phyloP scores from a whole-genome alignment of 139 green algal species.

The Micromonas pusilla region DNA sequence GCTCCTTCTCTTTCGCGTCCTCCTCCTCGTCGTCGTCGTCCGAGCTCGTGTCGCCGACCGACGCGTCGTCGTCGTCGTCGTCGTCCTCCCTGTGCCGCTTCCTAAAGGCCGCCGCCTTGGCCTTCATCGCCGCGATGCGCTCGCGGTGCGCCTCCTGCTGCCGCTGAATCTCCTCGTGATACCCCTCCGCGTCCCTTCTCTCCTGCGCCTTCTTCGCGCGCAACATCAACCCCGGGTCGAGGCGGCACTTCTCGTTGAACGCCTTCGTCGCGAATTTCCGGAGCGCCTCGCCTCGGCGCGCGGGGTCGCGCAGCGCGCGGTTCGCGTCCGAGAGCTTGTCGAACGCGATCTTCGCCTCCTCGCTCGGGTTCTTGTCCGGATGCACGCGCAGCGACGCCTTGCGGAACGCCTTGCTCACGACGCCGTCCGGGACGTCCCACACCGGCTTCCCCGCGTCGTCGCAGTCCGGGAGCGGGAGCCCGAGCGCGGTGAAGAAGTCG shows the following conservation, averaged over 20 bases:
- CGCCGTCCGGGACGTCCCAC: neutral
- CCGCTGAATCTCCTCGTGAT: neutral
- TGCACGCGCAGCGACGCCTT: conserved; percentile 12
- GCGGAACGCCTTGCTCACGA: conserved; percentile 9
- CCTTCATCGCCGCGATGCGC: no score
- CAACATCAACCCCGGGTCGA: neutral
- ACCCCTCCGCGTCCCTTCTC: neutral
- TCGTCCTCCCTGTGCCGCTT: neutral
- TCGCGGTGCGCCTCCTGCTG: neutral
- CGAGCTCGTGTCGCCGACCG: neutral
- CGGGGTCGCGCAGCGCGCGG: neutral
- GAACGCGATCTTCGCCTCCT: conserved; percentile 5
- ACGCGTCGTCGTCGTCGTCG: neutral
- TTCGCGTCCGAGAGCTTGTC: conserved; percentile 3
- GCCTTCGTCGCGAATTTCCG: neutral
- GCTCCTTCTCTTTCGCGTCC: neutral
- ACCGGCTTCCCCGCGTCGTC: neutral
- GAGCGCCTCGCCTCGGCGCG: neutral
- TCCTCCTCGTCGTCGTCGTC: neutral
- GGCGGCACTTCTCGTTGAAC: conserved; percentile 7
- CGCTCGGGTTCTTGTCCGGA: conserved; percentile 17
- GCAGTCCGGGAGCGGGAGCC: neutral
- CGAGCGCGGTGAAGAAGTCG: conserved; percentile 6
- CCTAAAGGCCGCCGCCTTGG: neutral
- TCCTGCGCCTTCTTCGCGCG: neutral